These are phyloP conservation scores for Monosporozyma aquatica DNA, from an alignment of 805 yeast species.

Conservation along the genomic window DNA sequence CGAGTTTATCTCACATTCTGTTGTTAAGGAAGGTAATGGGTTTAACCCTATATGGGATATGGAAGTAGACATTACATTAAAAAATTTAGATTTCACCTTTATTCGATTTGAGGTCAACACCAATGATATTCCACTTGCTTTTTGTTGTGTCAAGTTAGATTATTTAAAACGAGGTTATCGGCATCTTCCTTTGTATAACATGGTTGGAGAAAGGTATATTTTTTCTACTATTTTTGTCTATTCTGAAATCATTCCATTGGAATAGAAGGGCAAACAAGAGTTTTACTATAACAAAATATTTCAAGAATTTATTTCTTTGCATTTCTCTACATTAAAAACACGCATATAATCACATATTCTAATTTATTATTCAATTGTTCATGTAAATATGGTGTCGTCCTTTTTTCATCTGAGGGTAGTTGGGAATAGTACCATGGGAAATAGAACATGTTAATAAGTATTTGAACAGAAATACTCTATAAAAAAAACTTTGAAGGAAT, in stretches of 20 bases:
- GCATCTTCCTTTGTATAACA: constrained; percentile 67
- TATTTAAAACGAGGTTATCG: constrained; percentile 71
- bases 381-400: too few relatives aligned
- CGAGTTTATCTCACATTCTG: constrained; percentile 18
- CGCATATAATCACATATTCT: too few relatives aligned
- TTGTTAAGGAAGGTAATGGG: constrained; percentile 54
- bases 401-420: too few relatives aligned
- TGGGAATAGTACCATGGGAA: too few relatives aligned
- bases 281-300: too few relatives aligned
- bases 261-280: too few relatives aligned
- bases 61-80: constrained; percentile 35
- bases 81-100: constrained; percentile 42
- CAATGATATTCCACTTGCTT: constrained; percentile 42
- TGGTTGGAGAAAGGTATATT: constrained; percentile 69
- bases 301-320: too few relatives aligned
- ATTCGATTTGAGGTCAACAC: constrained; percentile 44
- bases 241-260: constrained; percentile 7
- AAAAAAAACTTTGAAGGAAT: too few relatives aligned
- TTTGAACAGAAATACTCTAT: too few relatives aligned
- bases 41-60: constrained; percentile 82
- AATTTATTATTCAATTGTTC: too few relatives aligned
- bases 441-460: too few relatives aligned
- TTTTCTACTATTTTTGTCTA: constrained; percentile 48
- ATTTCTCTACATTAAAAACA: too few relatives aligned
- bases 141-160: constrained; percentile 49